These are phyloP conservation scores for Jaapia argillacea DNA, from an alignment of 768 basidiomycete species.

Conservation along the genomic window DNA sequence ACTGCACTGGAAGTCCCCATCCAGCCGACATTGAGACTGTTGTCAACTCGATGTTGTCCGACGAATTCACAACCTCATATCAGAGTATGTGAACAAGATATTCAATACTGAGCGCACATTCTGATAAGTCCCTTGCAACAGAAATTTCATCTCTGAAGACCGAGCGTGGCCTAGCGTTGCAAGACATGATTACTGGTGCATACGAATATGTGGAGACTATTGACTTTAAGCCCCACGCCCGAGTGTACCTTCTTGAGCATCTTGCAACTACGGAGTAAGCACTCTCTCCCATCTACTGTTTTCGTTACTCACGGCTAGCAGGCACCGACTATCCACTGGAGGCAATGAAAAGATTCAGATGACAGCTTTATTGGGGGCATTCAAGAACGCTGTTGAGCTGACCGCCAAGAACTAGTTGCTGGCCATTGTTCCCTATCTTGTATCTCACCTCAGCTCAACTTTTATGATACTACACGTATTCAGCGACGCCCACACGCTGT, in stretches of 20 bases:
- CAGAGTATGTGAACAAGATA: slow-evolving; percentile 52
- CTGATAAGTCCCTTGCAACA: slow-evolving; percentile 19
- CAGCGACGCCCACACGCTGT: too few relatives aligned
- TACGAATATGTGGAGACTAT: slow-evolving; percentile 86
- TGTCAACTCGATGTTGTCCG: slow-evolving; percentile 90
- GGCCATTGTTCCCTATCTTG: not conserved
- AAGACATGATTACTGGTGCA: slow-evolving; percentile 86
- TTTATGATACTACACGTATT: too few relatives aligned
- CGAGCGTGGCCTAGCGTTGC: slow-evolving; percentile 88
- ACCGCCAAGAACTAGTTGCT: slow-evolving; percentile 30
- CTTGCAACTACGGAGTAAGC: slow-evolving; percentile 93
- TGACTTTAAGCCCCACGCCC: slow-evolving; percentile 77
- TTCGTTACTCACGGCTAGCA: slow-evolving; percentile 22
- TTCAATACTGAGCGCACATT: not conserved
- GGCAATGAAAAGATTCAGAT: slow-evolving; percentile 92
- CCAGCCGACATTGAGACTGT: slow-evolving; percentile 90
- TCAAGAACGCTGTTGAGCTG: slow-evolving; percentile 87
- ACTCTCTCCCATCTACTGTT: not conserved
- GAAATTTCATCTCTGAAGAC: slow-evolving; percentile 84
- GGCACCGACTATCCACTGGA: slow-evolving; percentile 86
- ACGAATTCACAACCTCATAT: slow-evolving; percentile 91
- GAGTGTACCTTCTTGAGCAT: slow-evolving; percentile 86
- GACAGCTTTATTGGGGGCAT: slow-evolving; percentile 82
- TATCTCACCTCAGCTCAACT: too few relatives aligned
- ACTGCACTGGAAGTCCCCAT: slow-evolving; percentile 94